phyloP scores from a whole-genome alignment of 2,329 filamentous ascomycete species.

The Curvularia sp. region DNA sequence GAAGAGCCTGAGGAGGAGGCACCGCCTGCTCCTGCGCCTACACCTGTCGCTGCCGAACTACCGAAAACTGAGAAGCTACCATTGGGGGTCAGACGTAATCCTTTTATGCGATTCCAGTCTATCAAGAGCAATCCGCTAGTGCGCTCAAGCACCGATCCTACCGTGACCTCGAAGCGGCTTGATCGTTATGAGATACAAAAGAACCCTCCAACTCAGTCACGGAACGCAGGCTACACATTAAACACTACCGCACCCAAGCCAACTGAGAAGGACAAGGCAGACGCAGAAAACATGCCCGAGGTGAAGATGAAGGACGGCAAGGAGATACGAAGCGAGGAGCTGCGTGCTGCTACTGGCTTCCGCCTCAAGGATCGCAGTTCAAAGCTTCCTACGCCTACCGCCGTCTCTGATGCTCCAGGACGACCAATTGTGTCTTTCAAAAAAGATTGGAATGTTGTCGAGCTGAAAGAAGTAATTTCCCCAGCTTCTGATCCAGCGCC shows the following conservation, averaged over 20 bases:
- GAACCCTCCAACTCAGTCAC: slow-evolving; percentile 83
- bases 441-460: slow-evolving; percentile 78
- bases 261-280: slow-evolving; percentile 35
- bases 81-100: slow-evolving; percentile 66
- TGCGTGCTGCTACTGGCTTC: slow-evolving; percentile 89
- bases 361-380: slow-evolving; percentile 83
- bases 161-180: slow-evolving; percentile 52
- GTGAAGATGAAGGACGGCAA: slow-evolving; percentile 75
- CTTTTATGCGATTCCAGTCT: slow-evolving; percentile 68
- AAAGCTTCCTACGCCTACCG: slow-evolving; percentile 85
- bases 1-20: slow-evolving; percentile 75
- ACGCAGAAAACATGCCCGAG: slow-evolving; percentile 44
- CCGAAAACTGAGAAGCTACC: slow-evolving; percentile 54
- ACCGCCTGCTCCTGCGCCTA: slow-evolving; percentile 33
- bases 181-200: slow-evolving; percentile 77
- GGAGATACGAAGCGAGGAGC: slow-evolving; percentile 86
- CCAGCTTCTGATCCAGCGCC: slow-evolving; percentile 31
- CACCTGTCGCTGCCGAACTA: slow-evolving; percentile 38
- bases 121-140: slow-evolving; percentile 55
- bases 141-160: slow-evolving; percentile 56
- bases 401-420: slow-evolving; percentile 88
- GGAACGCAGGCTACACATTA: slow-evolving; percentile 78
- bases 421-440: slow-evolving; percentile 98
- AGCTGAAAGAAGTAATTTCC: slow-evolving; percentile 65
- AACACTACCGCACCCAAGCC: slow-evolving; percentile 60